Percentiles rank a stretch among this genome's conserved stretches.
phyloP scores from a whole-genome alignment of 176 grass and related monocot species.

The Zoysia pacifica region DNA sequence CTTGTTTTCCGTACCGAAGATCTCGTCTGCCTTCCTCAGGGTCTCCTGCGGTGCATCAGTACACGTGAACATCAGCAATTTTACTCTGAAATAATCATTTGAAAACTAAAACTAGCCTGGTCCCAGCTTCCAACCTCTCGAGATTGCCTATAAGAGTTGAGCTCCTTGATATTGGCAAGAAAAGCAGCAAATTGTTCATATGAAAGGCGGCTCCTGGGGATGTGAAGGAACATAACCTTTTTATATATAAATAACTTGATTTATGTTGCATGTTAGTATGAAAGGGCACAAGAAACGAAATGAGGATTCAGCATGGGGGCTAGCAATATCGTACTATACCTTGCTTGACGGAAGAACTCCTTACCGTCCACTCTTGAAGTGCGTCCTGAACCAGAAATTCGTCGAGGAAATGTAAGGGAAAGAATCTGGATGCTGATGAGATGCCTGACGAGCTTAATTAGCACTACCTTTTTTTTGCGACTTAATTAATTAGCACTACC shows the following conservation, averaged over 20 bases:
- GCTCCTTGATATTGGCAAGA: constrained; percentile 91
- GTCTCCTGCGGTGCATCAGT: constrained; percentile 53
- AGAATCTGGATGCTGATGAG: too few relatives aligned
- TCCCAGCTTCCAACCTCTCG: constrained; percentile 57
- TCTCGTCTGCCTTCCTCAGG: constrained; percentile 75
- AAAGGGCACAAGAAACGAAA: background rate
- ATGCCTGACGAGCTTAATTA: too few relatives aligned
- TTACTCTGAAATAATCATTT: constrained; percentile 19
- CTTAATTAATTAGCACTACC: constrained; percentile 10
- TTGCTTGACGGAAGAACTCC: constrained; percentile 96
- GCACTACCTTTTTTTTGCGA: too few relatives aligned
- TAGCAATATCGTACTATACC: constrained; percentile 39
- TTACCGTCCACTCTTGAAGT: constrained; percentile 78
- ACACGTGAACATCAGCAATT: background rate
- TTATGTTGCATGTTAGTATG: background rate
- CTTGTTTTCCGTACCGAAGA: constrained; percentile 83
- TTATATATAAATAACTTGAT: background rate
- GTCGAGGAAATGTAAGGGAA: background rate
- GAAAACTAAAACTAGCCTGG: constrained; percentile 6
- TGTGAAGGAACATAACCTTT: background rate
- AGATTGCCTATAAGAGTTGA: constrained; percentile 81
- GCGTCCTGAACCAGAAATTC: constrained; percentile 49
- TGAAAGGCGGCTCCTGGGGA: constrained; percentile 77
- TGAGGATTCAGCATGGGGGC: background rate
- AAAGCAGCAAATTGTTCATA: constrained; percentile 96